These are phyloP conservation scores for Russula emetica DNA, from an alignment of 768 basidiomycete species.

Conservation along the genomic window DNA sequence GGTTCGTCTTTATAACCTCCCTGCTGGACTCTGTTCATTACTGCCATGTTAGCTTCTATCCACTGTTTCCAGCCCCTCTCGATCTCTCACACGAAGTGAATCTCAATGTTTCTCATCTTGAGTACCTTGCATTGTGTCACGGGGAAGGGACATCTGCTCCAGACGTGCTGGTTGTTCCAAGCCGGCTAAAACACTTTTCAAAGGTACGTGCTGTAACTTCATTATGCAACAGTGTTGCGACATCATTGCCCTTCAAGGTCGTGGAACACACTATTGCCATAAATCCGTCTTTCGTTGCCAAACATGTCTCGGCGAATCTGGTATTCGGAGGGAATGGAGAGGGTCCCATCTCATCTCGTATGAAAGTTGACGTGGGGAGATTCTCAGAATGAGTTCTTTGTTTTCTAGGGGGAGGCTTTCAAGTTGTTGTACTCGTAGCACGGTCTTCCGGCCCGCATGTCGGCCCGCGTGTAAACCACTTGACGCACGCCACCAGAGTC, in stretches of 20 bases:
- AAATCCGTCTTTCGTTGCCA: constrained; percentile 78
- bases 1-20: constrained; percentile 41
- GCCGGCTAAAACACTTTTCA: constrained; percentile 82
- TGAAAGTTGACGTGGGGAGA: constrained; percentile 24
- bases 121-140: constrained; percentile 39
- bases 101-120: constrained; percentile 79
- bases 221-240: constrained; percentile 47
- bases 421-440: not conserved
- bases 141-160: constrained; percentile 49
- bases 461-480: constrained; percentile 4
- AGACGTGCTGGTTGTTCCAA: constrained; percentile 83
- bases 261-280: constrained; percentile 75
- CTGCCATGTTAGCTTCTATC: constrained; percentile 71
- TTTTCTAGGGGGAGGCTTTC: too few relatives aligned
- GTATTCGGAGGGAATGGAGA: constrained; percentile 24
- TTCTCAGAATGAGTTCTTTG: constrained; percentile 7
- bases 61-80: constrained; percentile 81
- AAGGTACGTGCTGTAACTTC: constrained; percentile 50
- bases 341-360: constrained; percentile 10
- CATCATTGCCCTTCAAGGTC: constrained; percentile 42
- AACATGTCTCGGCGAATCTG: constrained; percentile 52
- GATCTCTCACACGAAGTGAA: constrained; percentile 78
- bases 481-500: not conserved
- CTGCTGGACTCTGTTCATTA: not conserved
- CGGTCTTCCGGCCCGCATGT: not conserved